Base-by-base conservation (phyloP, 2,329 filamentous ascomycete species). In the Ploettnerulaceae sp. region DNA sequence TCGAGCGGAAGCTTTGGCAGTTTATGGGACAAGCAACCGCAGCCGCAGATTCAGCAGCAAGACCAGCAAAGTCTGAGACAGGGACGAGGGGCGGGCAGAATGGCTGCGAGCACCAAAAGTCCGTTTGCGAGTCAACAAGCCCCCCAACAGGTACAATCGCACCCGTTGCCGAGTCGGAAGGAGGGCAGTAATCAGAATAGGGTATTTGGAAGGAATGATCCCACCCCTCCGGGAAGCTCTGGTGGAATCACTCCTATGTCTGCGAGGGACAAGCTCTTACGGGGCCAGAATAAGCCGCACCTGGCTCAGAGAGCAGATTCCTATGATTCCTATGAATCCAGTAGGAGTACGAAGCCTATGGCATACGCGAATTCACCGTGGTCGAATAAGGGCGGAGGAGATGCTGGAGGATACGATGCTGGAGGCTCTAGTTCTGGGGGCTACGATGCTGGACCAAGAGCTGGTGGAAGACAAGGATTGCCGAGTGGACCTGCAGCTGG, bases 181-280 rank as follows among this genome's bases (percentile, higher is more conserved):
- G 76, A 76, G 12, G 86, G 84, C 11, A 91, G 84, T 61, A 86
- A 89, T 63, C 87, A 93, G 69, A 77, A 65, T 39, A 69, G 56
- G 54, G 48, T 57, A 63, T 61, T 62, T 68, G 59, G 62, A 53
- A 61, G 64, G 58, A 53, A 60, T 54, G 58, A 44, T 5, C 18
- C 29, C 17, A 51, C 52, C 3, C 50, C 54, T 12, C 44, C 54
- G 14, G 47, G 49, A 2, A 54, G 45, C 31, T 33, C 41, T 29
- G 22, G 36, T 8, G 42, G 44, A 18, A 21, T 24, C 31, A 25
- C 53, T 32, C 41, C 41, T 26, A 36, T 54, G 42, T 43, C 32
- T 15, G 89, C 89, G 40, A 87, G 94, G 68, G 87, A 95, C 58
- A 75, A 87, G 57, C 71, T 96, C 57, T 87, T 89, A 62, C 87